Percentiles rank a stretch among this genome's conserved stretches.
Conservation (phyloP, 805 yeast species). For the Kuraishia hungarica region DNA sequence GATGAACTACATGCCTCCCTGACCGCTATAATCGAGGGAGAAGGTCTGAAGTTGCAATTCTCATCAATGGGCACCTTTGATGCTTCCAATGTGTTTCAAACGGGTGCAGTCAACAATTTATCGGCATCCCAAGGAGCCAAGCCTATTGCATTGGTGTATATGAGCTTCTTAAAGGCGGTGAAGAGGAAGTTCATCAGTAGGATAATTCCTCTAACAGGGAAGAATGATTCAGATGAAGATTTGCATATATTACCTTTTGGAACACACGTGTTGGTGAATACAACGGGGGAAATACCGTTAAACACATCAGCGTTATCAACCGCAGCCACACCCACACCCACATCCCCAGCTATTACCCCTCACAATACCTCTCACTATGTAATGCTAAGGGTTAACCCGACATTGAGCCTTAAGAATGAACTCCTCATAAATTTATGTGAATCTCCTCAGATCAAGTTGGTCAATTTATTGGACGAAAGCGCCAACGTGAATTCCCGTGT, state of each 20-base stretch:
- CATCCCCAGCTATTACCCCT: slow-evolving; percentile 3
- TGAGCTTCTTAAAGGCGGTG: slow-evolving; percentile 41
- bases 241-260: slow-evolving; percentile 41
- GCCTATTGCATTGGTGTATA: slow-evolving; percentile 25
- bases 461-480: not conserved
- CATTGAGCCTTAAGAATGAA: slow-evolving; percentile 36
- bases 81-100: slow-evolving; percentile 15
- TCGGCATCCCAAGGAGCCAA: slow-evolving; percentile 10
- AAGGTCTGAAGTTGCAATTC: slow-evolving; percentile 14
- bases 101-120: slow-evolving; percentile 3
- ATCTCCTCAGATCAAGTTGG: not conserved
- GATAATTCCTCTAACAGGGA: not conserved
- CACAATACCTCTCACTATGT: slow-evolving; percentile 12
- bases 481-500: not conserved
- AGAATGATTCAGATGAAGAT: slow-evolving; percentile 2
- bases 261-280: slow-evolving; percentile 25
- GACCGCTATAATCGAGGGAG: slow-evolving; percentile 19
- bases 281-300: not conserved
- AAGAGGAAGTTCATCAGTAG: slow-evolving; percentile 26
- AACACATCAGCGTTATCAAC: not conserved
- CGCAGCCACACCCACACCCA: not conserved
- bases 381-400: slow-evolving; percentile 38
- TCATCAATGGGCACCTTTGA: slow-evolving; percentile 19
- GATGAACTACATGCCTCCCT: not conserved
- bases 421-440: slow-evolving; percentile 24